Base-by-base conservation (phyloP, 208 protist species). In the Trypanosoma lewisi region DNA sequence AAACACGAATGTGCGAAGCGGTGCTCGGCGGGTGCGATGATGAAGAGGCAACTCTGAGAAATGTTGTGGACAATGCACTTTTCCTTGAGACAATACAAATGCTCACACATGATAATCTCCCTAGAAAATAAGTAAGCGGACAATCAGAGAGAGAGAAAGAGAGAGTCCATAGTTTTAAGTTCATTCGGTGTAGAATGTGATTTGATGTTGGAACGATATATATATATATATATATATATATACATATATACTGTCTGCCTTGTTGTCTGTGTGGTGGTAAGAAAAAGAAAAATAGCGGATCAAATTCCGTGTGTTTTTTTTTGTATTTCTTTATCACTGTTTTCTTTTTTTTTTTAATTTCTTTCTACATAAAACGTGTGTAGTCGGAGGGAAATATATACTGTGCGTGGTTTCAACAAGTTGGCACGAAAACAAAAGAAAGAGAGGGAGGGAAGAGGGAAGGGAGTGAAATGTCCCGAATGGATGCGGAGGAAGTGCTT, bases 71-170 rank as follows among this genome's bases (percentile, higher is more conserved):
- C 4, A 87, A 83, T 45, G 48, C 73, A 25, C 52, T 82, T 8
- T 75, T 87, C 48, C 37, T 63, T 49, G 51, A 76, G 11, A 73
- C 79, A 39, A 59, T 81, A 21, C 55, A 82, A 49, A 72, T 87
- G 36, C 50, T 87, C 33, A 12, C 57, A 42, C 23, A 17, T 41
- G 59, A 73, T 55, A 30, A n/a, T 42, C 5, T 61, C 4, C 30
- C 30, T 16, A 14, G 17, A n/a, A 36, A 45, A 25, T 57, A 52
- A 59, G 2, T 14, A 3, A 37, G 27, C 4, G 2, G 36, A 9
- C 3, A 36, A n/a, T 8, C 14, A 53, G 16, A 34, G 3, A 37
- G 21, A 25, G 19, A 41, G 21, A 57, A 42, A 54, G 28, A 55
- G 28, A 67, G 25, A 44, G 25, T 23, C 16, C 30, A 39, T 47